These are phyloP conservation scores for Metahyphopichia silvanorum DNA, from an alignment of 805 yeast genomes.

Conservation along the genomic window DNA sequence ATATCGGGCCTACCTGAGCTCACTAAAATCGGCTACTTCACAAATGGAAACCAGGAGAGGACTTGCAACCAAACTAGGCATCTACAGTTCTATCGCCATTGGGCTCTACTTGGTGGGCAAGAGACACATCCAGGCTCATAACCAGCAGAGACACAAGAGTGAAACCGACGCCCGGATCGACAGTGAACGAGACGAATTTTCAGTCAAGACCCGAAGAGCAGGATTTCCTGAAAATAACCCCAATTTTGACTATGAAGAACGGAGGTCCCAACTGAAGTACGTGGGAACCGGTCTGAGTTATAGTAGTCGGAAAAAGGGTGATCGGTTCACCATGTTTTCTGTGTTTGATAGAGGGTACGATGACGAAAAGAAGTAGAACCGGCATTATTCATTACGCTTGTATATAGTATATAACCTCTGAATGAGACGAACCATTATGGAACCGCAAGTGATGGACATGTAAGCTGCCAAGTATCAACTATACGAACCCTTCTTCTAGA, in stretches of 20 bases:
- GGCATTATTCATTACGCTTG: too few relatives aligned
- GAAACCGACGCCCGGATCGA: slow-evolving; percentile 37
- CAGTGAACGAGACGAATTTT: slow-evolving; percentile 27
- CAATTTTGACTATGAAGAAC: slow-evolving; percentile 26
- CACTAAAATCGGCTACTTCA: too few relatives aligned
- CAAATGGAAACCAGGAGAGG: slow-evolving; percentile 37
- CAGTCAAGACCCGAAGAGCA: slow-evolving; percentile 39
- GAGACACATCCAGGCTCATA: slow-evolving; percentile 29
- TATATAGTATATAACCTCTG: too few relatives aligned
- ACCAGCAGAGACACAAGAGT: slow-evolving; percentile 29
- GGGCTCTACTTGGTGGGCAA: slow-evolving; percentile 32
- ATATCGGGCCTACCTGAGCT: too few relatives aligned
- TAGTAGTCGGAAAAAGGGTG: slow-evolving; percentile 56
- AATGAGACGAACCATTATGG: too few relatives aligned
- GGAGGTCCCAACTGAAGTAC: slow-evolving; percentile 55
- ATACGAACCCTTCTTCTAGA: too few relatives aligned
- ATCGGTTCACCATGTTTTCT: slow-evolving; percentile 35
- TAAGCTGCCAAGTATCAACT: too few relatives aligned
- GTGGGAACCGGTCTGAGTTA: slow-evolving; percentile 69
- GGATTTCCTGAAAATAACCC: slow-evolving; percentile 48
- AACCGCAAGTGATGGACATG: too few relatives aligned
- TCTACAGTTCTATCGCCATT: slow-evolving; percentile 28
- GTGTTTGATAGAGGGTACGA: slow-evolving; percentile 17
- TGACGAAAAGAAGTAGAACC: too few relatives aligned
- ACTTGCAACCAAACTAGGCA: slow-evolving; percentile 29